These are phyloP conservation scores for Thalassiosira mediterranea DNA, from an alignment of 352 stramenopile genomes.

Conservation along the genomic window DNA sequence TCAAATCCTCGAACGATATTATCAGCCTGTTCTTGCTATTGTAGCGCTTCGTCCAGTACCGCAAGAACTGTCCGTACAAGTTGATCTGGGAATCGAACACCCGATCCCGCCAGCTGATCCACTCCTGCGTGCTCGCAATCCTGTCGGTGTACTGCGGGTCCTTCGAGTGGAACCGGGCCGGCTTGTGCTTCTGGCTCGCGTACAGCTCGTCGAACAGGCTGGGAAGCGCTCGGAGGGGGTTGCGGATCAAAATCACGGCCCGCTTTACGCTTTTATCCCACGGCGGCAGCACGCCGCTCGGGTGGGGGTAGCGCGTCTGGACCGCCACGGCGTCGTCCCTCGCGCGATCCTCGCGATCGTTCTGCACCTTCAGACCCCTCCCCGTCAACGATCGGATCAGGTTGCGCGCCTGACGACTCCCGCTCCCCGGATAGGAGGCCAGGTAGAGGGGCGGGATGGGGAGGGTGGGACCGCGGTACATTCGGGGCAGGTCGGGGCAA, in stretches of 20 bases:
- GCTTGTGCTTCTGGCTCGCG: slow-evolving; percentile 15
- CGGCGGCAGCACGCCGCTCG: not conserved
- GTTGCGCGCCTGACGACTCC: slow-evolving; percentile 10
- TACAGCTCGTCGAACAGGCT: slow-evolving; percentile 38
- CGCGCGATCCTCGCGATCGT: not conserved
- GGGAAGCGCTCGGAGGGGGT: slow-evolving; percentile 25
- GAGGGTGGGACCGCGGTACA: no score
- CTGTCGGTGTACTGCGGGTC: not conserved
- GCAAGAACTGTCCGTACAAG: slow-evolving; percentile 15
- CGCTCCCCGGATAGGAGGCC: slow-evolving; percentile 37
- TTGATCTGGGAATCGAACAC: slow-evolving; percentile 15
- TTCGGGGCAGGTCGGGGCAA: no score
- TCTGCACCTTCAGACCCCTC: slow-evolving; percentile 3
- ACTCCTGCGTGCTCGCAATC: slow-evolving; percentile 10
- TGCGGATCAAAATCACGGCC: slow-evolving; percentile 34
- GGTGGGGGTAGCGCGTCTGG: slow-evolving; percentile 36
- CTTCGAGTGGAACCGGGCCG: slow-evolving; percentile 7
- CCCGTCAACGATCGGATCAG: slow-evolving; percentile 22
- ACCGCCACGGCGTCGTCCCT: slow-evolving; percentile 10
- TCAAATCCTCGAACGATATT: slow-evolving; percentile 25
- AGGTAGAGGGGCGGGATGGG: slow-evolving; percentile 16
- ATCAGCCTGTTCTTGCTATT: not conserved
- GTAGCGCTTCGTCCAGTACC: slow-evolving; percentile 23
- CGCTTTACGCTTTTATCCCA: slow-evolving; percentile 17
- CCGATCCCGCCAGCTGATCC: slow-evolving; percentile 21